Conservation (phyloP, 116 monocot genomes). For the Cymodocea nodosa region DNA sequence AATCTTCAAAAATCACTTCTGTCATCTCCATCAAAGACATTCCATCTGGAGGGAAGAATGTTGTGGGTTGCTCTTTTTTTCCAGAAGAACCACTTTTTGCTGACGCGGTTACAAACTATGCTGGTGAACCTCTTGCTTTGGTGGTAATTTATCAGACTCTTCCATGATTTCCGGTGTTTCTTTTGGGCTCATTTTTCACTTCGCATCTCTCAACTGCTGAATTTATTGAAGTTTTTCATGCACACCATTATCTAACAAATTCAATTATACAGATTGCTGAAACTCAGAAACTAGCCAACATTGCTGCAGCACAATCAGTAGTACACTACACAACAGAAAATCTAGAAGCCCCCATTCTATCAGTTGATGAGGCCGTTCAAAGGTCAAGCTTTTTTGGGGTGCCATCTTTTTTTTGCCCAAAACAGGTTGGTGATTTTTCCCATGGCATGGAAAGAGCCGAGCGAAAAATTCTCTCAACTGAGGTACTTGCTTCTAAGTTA, state of each 20-base stretch:
- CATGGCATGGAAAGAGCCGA: constrained; percentile 79
- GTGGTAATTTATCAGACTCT: constrained; percentile 34
- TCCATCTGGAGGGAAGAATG: constrained; percentile 54
- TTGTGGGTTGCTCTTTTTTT: constrained; percentile 24
- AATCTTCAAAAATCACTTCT: constrained; percentile 18
- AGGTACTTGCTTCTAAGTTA: constrained; percentile 21
- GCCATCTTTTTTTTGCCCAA: constrained; percentile 25
- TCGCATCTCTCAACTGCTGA: no score
- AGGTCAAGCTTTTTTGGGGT: constrained; percentile 56
- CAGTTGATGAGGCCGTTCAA: constrained; percentile 68
- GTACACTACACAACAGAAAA: constrained; percentile 41
- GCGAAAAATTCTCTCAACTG: constrained; percentile 57
- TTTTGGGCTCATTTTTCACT: no score
- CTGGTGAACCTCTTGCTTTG: constrained; percentile 78
- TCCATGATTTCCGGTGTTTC: no score
- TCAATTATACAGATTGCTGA: constrained; percentile 3
- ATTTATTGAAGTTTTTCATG: no score
- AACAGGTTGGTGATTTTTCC: constrained; percentile 46
- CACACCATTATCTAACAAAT: no score
- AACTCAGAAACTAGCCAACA: constrained; percentile 57
- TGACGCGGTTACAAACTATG: constrained; percentile 41
- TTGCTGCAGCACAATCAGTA: constrained; percentile 50
- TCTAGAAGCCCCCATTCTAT: constrained; percentile 49
- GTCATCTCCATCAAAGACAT: constrained; percentile 55
- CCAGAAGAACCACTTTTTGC: constrained; percentile 59